Evolutionary conservation across 495 filamentous ascomycete genomes (phyloP).

Genomic region (Tuber melanosporum): DNA sequence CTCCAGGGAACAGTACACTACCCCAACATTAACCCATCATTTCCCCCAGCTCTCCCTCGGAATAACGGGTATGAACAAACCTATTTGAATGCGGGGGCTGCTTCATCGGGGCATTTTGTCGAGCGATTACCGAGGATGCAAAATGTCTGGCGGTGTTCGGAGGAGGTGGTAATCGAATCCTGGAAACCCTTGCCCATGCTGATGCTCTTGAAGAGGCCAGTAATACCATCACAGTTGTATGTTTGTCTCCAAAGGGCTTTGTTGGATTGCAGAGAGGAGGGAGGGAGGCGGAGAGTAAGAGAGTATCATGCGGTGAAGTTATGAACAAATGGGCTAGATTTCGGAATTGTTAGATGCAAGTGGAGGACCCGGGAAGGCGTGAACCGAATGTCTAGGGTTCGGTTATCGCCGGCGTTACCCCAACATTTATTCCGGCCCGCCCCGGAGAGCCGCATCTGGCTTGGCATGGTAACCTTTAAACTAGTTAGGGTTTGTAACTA

Average conservation of each 20-base stretch:
- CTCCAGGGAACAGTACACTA: slow-evolving; percentile 84
- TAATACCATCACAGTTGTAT: not conserved
- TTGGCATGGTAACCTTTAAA: not conserved
- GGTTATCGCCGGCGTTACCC: slow-evolving; percentile 26
- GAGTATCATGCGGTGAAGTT: not conserved
- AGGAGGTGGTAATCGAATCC: not conserved
- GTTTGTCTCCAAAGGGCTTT: slow-evolving; percentile 1
- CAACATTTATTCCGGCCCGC: not conserved
- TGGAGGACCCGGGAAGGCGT: not conserved
- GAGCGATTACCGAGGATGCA: slow-evolving; percentile 16
- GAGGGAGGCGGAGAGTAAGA: not conserved
- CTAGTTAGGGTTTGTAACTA: not conserved
- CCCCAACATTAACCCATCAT: slow-evolving; percentile 45
- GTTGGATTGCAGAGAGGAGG: slow-evolving; percentile 11
- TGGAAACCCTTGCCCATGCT: not conserved
- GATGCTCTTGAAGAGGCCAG: not conserved
- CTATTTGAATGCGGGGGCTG: slow-evolving; percentile 35
- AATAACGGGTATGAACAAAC: slow-evolving; percentile 5
- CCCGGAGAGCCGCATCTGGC: not conserved
- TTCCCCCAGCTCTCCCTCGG: not conserved
- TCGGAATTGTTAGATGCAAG: not conserved
- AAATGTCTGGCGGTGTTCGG: slow-evolving; percentile 1
- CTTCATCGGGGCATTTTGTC: slow-evolving; percentile 24
- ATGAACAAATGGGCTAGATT: not conserved
- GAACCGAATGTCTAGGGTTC: slow-evolving; percentile 15